phyloP scores from a whole-genome alignment of 1,284 basidiomycete species.

The Pyrrhoderma noxium region DNA sequence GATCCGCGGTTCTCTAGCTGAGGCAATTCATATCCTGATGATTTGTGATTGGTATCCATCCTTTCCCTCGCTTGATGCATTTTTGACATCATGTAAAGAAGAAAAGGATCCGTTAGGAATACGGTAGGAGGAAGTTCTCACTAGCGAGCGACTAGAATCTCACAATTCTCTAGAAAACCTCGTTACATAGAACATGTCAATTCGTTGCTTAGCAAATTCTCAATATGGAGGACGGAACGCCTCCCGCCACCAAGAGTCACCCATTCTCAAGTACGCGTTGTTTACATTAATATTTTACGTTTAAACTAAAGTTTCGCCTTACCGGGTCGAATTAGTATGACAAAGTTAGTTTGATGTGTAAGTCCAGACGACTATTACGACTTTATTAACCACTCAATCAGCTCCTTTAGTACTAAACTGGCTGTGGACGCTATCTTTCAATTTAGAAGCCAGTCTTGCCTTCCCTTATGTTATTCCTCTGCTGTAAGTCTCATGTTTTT shows the following conservation, averaged over 20 bases:
- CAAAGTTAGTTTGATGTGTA: constrained; percentile 74
- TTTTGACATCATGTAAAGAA: constrained; percentile 58
- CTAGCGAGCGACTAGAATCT: not conserved
- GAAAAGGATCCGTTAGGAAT: constrained; percentile 58
- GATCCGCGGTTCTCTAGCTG: constrained; percentile 69
- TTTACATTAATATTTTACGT: constrained; percentile 4
- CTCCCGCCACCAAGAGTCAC: constrained; percentile 79
- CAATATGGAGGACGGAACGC: constrained; percentile 64
- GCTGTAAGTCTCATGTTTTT: constrained; percentile 46
- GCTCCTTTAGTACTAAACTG: constrained; percentile 65
- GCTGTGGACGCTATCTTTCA: constrained; percentile 71
- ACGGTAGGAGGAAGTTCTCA: constrained; percentile 15
- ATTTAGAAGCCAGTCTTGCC: constrained; percentile 55
- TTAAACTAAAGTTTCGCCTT: constrained; percentile 1
- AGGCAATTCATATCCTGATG: constrained; percentile 58
- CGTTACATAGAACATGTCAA: constrained; percentile 51
- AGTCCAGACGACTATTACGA: no score
- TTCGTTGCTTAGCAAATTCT: constrained; percentile 49
- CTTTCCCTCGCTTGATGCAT: constrained; percentile 57
- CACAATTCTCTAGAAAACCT: constrained; percentile 29
- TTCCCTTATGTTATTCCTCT: constrained; percentile 72
- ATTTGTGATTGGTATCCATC: constrained; percentile 68
- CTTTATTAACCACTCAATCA: no score
- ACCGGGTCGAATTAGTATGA: constrained; percentile 52
- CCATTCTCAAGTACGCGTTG: constrained; percentile 51